Evolutionary conservation across 164 flowering plant genomes (phyloP), one percentile per base, ranked within the genome.

Genomic region (Sextonia rubra): DNA sequence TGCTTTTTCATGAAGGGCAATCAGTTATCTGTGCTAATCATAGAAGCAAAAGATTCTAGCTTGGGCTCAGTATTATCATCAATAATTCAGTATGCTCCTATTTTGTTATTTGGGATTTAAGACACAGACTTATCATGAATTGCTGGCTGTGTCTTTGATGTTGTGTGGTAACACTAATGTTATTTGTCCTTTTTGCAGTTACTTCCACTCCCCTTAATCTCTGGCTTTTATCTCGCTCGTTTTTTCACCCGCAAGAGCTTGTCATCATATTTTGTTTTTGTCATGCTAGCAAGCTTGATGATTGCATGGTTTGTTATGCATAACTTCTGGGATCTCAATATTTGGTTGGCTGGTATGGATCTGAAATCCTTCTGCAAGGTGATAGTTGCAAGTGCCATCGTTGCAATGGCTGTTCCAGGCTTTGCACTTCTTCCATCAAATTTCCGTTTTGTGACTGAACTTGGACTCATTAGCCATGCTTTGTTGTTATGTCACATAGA

Each of bases 311-410:
- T 93, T 82, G 94, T 95, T 77, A 70, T 86, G 88, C 98, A 93
- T 74, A 90, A 91, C 79, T 95, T 80, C 77, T 95, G 99, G 99
- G 96, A 88, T 79, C 92, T 95, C 74, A 95, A 91, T 75, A 95
- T 95, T 71, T 95, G 98, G 99, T 65, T 93, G 86, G 98, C 97
- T 66, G 98, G 98, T 82, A 93, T 95, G 96, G 85, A 97, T 66
- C 83, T 95, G 64, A 89, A 87, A 80, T 90, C 97, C 55, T 91
- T 91, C 77, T 95, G 97, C 77, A 93, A 95, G 87, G 85, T 95
- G 52, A 86, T 93, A 52, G 84, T 90, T 72, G 93, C 85, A 14
- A 81, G 84, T 85, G 89, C 84, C 61, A 75, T 95, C 74, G 81
- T 95, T 52, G 97, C 94, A 70, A 85, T 95, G 94, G 80, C 86